Evolutionary conservation across 2,329 filamentous ascomycete genomes (phyloP), one percentile per base, ranked within the genome.

Genomic region (Colletotrichum godetiae): DNA sequence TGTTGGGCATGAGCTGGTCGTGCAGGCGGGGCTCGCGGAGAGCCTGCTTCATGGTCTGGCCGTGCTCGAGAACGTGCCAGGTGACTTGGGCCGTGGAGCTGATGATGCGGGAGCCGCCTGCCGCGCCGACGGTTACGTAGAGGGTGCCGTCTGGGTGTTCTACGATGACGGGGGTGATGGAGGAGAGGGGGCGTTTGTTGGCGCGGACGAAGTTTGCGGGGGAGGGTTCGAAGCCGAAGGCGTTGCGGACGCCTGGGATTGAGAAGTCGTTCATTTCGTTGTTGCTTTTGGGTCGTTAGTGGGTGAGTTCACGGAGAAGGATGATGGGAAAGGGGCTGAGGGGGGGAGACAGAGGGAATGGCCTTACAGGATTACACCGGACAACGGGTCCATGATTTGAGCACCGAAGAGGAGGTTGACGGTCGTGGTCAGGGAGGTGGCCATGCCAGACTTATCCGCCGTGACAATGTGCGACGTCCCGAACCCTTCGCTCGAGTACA

Each of bases 381-480:
- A 95, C 77, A 92, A 89, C 0, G 95, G 94, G 0, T 96, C 93
- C 83, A 97, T 91, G 75, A 97, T 82, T 24, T 91, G 88, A 33
- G 92, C 92, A 58, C 96, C 96, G 78, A 97, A 98, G 3, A 97
- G 87, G 5, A 97, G 87, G 82, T 98, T 98, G 69, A 98, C 86
- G 0, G 96, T 98, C 0, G 95, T 97, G 0, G 95, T 98, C 13
- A 95, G 87, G 1, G 93, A 93, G 46, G 97, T 89, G 2, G 95
- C 91, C 81, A 98, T 86, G 7, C 95, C 95, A 0, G 88, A 87
- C 8, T 83, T 82, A 81, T 98, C 96, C 0, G 92, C 91, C 0
- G 93, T 87, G 0, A 94, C 91, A 10, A 95, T 84, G 76, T 95
- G 93, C 22, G 90, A 92, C 0, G 94, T 96, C 1, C 94, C 94